Conservation (phyloP, 768 basidiomycete genomes). For the Kwoniella sp. region DNA sequence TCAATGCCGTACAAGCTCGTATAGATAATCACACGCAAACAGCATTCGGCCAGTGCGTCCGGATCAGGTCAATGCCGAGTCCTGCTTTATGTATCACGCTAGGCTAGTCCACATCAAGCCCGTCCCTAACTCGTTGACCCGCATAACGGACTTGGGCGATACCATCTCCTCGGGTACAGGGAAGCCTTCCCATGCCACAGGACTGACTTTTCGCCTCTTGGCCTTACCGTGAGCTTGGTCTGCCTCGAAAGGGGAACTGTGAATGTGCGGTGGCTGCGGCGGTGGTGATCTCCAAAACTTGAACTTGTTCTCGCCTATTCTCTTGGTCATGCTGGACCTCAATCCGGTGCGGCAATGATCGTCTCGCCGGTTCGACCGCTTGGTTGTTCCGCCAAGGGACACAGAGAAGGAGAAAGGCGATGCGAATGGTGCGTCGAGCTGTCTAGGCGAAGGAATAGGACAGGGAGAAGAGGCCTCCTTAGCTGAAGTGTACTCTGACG, state of each 20-base stretch:
- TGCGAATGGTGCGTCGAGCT: background rate
- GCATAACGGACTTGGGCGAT: conserved; percentile 5
- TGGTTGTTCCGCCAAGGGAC: background rate
- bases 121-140: conserved; percentile 6
- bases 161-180: conserved; percentile 10
- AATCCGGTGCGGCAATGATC: too few relatives aligned
- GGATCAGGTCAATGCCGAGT: too few relatives aligned
- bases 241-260: background rate
- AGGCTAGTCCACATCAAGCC: conserved; percentile 12
- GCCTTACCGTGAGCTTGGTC: background rate
- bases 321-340: too few relatives aligned
- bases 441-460: background rate
- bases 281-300: conserved; percentile 14
- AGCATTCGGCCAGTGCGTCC: too few relatives aligned
- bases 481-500: background rate
- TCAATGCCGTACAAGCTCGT: too few relatives aligned
- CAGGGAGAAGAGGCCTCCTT: background rate
- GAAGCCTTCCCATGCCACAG: conserved; percentile 12
- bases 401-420: background rate
- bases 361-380: too few relatives aligned
- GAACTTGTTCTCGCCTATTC: background rate
- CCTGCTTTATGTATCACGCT: background rate
- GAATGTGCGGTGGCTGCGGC: background rate
- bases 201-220: conserved; percentile 13
- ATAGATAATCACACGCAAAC: too few relatives aligned